A percentile compares a stretch with the other conserved stretches of the same genome.
These are phyloP conservation scores for Cucumis hystrix DNA, from an alignment of 306 rosid species.

Conservation along the genomic window DNA sequence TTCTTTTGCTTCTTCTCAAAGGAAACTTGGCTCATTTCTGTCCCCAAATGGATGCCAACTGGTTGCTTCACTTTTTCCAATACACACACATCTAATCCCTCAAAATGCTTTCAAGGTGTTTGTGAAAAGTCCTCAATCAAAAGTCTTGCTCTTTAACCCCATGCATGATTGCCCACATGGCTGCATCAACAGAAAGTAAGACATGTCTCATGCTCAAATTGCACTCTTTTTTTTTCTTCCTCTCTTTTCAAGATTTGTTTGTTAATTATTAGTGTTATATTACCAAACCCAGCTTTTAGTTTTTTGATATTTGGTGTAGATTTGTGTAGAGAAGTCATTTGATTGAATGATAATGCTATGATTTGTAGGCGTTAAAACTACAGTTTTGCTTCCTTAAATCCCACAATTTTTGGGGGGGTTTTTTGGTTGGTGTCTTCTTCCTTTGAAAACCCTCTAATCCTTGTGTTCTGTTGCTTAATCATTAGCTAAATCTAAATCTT, in stretches of 20 bases:
- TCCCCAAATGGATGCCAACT: slow-evolving; percentile 2
- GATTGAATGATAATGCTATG: slow-evolving; percentile 2
- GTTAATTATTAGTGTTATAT: background rate
- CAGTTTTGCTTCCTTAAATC: slow-evolving; percentile 9
- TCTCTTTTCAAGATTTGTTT: background rate
- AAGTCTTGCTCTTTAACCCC: background rate
- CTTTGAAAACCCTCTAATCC: background rate
- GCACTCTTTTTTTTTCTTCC: background rate
- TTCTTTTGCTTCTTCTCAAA: background rate
- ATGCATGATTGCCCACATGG: background rate
- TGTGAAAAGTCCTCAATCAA: background rate
- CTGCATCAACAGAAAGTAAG: background rate
- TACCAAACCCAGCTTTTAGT: slow-evolving; percentile 1
- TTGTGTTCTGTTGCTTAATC: background rate
- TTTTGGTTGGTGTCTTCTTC: background rate
- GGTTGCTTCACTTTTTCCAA: background rate
- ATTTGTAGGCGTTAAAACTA: background rate
- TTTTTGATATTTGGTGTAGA: background rate
- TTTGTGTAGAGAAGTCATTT: background rate
- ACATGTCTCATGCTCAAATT: background rate
- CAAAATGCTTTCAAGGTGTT: background rate
- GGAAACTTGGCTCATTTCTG: background rate
- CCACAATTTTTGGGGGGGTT: background rate
- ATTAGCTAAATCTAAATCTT: background rate
- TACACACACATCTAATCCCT: background rate